Percentiles rank a stretch among this genome's conserved stretches.
phyloP scores from a whole-genome alignment of 805 yeast species.

The Allodekkera sacchari region DNA sequence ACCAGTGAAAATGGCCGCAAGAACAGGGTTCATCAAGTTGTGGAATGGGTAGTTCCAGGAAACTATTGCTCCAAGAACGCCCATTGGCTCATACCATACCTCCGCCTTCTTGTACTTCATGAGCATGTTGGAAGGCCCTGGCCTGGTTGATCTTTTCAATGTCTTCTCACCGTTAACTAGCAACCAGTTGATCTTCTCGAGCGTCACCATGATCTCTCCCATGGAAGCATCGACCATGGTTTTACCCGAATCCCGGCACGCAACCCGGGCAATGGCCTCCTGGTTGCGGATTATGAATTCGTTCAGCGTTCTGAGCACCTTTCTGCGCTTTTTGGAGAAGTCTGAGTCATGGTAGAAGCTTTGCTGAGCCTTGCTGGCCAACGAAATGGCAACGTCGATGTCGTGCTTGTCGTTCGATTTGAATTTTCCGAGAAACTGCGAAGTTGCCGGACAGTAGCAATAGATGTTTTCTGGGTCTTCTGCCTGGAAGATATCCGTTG shows the following conservation, averaged over 20 bases:
- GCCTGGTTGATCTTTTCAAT: conserved; percentile 61
- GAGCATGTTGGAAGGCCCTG: conserved; percentile 80
- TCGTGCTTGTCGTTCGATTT: conserved; percentile 56
- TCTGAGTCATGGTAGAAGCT: conserved; percentile 46
- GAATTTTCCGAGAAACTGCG: conserved; percentile 74
- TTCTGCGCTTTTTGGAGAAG: conserved; percentile 47
- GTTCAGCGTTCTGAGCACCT: conserved; percentile 61
- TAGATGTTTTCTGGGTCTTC: conserved; percentile 65
- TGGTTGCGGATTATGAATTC: conserved; percentile 74
- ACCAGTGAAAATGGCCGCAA: conserved; percentile 85
- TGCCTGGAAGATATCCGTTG: conserved; percentile 48
- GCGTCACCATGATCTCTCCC: conserved; percentile 94
- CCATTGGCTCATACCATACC: conserved; percentile 87
- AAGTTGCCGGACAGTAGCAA: conserved; percentile 93
- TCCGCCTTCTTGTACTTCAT: conserved; percentile 90
- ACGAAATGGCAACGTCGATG: conserved; percentile 56
- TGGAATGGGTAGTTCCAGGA: conserved; percentile 99
- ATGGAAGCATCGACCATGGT: conserved; percentile 92
- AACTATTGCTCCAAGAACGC: conserved; percentile 81
- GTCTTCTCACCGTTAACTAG: conserved; percentile 72
- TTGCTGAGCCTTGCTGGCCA: conserved; percentile 47
- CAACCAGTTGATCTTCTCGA: conserved; percentile 90
- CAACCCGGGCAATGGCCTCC: conserved; percentile 79
- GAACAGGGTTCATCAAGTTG: conserved; percentile 84
- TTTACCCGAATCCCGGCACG: conserved; percentile 95